Percentiles rank a stretch among this genome's conserved stretches.
Evolutionary conservation across 257 asterid genomes (phyloP).

Genomic region (Solanum ossicruentum): DNA sequence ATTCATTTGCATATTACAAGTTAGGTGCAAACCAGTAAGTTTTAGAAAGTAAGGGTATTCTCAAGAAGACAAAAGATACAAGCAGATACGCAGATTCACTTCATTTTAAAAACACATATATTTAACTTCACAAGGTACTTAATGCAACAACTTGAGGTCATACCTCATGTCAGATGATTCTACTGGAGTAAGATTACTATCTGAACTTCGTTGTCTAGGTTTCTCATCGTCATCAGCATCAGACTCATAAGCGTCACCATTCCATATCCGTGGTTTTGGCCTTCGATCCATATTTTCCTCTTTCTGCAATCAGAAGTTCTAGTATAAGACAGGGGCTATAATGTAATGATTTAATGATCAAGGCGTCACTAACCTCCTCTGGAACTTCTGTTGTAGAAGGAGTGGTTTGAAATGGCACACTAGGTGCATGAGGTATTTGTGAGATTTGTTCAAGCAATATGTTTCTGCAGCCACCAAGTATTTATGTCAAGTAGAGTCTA

Average conservation of each 20-base stretch:
- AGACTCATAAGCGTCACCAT: slow-evolving; percentile 59
- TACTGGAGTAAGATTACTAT: slow-evolving; percentile 15
- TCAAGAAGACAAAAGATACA: background rate
- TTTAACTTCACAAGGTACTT: background rate
- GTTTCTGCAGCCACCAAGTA: slow-evolving; percentile 36
- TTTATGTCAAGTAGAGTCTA: background rate
- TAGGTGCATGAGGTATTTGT: slow-evolving; percentile 66
- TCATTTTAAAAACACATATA: background rate
- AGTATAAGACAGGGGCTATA: slow-evolving; percentile 4
- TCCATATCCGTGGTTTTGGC: slow-evolving; percentile 84
- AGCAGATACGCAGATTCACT: background rate
- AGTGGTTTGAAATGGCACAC: slow-evolving; percentile 63
- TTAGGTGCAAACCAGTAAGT: background rate
- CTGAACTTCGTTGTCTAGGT: slow-evolving; percentile 29
- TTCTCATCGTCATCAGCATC: slow-evolving; percentile 56
- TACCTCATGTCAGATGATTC: slow-evolving; percentile 41
- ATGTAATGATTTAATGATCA: background rate
- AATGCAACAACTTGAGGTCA: background rate
- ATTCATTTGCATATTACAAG: background rate
- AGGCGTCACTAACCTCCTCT: slow-evolving; percentile 45
- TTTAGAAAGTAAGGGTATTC: background rate
- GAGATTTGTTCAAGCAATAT: slow-evolving; percentile 67
- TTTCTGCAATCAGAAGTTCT: slow-evolving; percentile 23
- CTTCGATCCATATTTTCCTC: slow-evolving; percentile 73
- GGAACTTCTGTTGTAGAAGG: slow-evolving; percentile 61